A percentile compares a stretch with the other conserved stretches of the same genome.
These are phyloP conservation scores for Acacia pycnantha DNA, from an alignment of 331 rosid genomes.

Conservation along the genomic window DNA sequence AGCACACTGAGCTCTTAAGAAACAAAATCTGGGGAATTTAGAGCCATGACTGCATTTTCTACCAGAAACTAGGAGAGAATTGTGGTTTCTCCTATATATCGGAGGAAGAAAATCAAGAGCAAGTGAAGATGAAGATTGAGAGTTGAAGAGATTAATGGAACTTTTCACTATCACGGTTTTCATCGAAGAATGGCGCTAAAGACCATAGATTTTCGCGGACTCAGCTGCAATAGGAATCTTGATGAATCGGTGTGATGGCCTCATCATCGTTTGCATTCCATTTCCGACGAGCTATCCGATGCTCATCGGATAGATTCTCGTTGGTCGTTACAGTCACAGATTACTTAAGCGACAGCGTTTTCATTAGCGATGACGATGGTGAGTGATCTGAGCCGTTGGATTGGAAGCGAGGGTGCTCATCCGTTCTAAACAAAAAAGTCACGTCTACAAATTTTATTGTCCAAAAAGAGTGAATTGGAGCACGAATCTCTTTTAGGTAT, in stretches of 20 bases:
- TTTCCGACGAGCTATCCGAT: not conserved
- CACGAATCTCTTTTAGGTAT: no score
- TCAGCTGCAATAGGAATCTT: not conserved
- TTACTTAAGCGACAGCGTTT: not conserved
- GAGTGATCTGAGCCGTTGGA: not conserved
- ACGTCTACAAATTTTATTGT: no score
- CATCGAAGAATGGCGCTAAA: constrained; percentile 33
- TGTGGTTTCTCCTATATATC: constrained; percentile 23
- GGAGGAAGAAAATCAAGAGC: constrained; percentile 37
- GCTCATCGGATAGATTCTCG: not conserved
- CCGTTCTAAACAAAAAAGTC: no score
- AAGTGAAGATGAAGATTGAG: not conserved
- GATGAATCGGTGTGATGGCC: not conserved
- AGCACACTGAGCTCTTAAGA: constrained; percentile 39
- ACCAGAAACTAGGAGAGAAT: constrained; percentile 24
- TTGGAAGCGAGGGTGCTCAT: not conserved
- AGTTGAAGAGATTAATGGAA: not conserved
- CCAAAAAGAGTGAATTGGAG: no score
- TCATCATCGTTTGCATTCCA: not conserved
- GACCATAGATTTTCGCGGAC: not conserved
- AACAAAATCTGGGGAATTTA: constrained; percentile 29
- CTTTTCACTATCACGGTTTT: constrained; percentile 38
- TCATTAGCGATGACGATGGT: not conserved
- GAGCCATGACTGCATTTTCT: constrained; percentile 37
- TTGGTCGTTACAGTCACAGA: not conserved